A percentile compares a stretch with the other conserved stretches of the same genome.
Evolutionary conservation across 106 monocot species (phyloP).

Genomic region (Dendrobium huoshanense): DNA sequence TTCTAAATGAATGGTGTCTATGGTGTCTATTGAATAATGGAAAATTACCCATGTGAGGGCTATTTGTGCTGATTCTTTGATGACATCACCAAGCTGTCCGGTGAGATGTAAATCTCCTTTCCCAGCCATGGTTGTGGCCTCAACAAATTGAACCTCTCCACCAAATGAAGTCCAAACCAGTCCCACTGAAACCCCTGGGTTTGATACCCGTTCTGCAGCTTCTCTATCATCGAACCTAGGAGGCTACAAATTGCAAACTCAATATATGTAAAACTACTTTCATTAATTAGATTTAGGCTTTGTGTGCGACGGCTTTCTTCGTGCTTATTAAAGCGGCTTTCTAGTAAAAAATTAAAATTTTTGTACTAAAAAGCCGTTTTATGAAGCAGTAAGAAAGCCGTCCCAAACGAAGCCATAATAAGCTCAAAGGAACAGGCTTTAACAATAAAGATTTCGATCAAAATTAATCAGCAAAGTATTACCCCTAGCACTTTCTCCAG

Average conservation of each 20-base stretch:
- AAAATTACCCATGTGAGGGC: constrained; percentile 92
- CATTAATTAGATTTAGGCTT: background rate
- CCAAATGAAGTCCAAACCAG: constrained; percentile 98
- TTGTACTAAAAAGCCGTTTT: no score
- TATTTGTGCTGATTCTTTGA: constrained; percentile 98
- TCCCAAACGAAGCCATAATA: background rate
- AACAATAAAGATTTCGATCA: background rate
- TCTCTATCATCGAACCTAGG: constrained; percentile 85
- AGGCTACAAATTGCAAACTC: constrained; percentile 40
- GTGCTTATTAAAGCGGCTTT: no score
- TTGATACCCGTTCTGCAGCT: constrained; percentile 71
- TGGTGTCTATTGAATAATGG: background rate
- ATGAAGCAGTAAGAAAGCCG: no score
- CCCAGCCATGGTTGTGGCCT: constrained; percentile 85
- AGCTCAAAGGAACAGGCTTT: background rate
- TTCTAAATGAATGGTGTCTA: background rate
- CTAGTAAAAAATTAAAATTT: no score
- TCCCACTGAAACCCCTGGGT: constrained; percentile 80
- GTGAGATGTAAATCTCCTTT: constrained; percentile 93
- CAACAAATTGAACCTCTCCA: constrained; percentile 97
- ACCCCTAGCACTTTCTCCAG: constrained; percentile 99
- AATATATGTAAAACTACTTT: background rate
- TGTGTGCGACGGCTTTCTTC: no score
- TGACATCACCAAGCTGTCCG: constrained; percentile 99
- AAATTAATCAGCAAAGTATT: constrained; percentile 5